Conservation (phyloP, 2,329 filamentous ascomycete genomes). For the Aspergillus ustus region DNA sequence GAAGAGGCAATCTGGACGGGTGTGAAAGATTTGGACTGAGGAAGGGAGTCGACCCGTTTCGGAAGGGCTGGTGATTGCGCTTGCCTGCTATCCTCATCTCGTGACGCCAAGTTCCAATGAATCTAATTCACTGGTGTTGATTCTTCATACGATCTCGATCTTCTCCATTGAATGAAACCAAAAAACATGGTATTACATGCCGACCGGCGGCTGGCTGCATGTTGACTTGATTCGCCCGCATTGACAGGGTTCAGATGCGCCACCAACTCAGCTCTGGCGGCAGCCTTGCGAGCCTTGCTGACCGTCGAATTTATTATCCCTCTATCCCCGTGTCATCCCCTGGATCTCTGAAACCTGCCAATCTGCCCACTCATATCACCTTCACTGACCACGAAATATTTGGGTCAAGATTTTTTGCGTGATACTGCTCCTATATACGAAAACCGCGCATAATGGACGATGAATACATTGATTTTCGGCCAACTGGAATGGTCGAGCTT, state of each 20-base stretch:
- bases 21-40: neutral
- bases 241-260: neutral
- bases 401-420: too few species aligned
- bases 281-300: neutral
- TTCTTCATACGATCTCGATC: neutral
- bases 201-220: too few species aligned
- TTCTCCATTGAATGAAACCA: too few species aligned
- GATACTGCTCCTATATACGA: too few species aligned
- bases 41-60: conserved; percentile 12
- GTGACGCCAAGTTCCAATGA: neutral
- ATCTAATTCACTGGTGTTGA: neutral
- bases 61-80: conserved; percentile 11
- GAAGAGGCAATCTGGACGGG: neutral
- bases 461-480: too few species aligned
- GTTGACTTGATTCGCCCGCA: neutral
- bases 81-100: neutral
- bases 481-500: too few species aligned
- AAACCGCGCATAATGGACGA: too few species aligned
- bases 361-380: neutral
- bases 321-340: neutral
- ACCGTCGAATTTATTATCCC: neutral
- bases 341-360: neutral
- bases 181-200: neutral
- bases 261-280: neutral
- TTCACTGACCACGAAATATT: neutral